Evolutionary conservation across 306 rosid genomes (phyloP).

Genomic region (Begonia masoniana): DNA sequence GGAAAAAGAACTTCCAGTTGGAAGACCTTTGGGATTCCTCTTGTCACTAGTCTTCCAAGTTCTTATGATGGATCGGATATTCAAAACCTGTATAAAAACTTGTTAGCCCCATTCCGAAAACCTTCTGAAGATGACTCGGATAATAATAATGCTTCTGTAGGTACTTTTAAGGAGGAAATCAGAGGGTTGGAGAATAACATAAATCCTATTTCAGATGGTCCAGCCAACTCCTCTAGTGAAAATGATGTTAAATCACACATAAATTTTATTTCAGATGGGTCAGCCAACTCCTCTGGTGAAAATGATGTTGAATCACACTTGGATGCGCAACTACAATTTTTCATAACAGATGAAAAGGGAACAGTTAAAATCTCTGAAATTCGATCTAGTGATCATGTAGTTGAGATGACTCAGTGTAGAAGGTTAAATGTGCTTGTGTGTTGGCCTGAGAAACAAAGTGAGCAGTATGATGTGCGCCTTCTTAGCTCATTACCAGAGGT

Average conservation of each 20-base stretch:
- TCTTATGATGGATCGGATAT: slow-evolving; percentile 50
- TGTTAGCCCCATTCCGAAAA: slow-evolving; percentile 47
- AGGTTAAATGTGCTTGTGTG: slow-evolving; percentile 55
- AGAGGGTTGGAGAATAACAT: slow-evolving; percentile 19
- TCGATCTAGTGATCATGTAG: slow-evolving; percentile 36
- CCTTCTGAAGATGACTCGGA: slow-evolving; percentile 27
- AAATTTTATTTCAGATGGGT: slow-evolving; percentile 23
- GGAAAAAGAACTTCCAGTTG: slow-evolving; percentile 54
- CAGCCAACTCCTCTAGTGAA: slow-evolving; percentile 13
- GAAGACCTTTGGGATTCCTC: slow-evolving; percentile 92
- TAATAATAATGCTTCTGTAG: slow-evolving; percentile 23
- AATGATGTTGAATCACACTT: slow-evolving; percentile 27
- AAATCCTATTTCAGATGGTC: slow-evolving; percentile 19
- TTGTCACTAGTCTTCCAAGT: slow-evolving; percentile 12
- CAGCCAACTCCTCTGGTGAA: slow-evolving; percentile 13
- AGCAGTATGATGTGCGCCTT: slow-evolving; percentile 40
- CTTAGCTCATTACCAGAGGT: slow-evolving; percentile 76
- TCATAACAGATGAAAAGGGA: slow-evolving; percentile 71
- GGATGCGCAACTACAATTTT: slow-evolving; percentile 52
- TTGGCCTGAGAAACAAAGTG: slow-evolving; percentile 62
- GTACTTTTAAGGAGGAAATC: slow-evolving; percentile 29
- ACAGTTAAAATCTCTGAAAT: slow-evolving; percentile 36
- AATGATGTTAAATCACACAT: slow-evolving; percentile 25
- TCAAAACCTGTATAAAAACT: slow-evolving; percentile 39
- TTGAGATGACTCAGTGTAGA: slow-evolving; percentile 27